These are phyloP conservation scores for Arbutus unedo DNA, from an alignment of 148 eudicot genomes.

Conservation along the genomic window DNA sequence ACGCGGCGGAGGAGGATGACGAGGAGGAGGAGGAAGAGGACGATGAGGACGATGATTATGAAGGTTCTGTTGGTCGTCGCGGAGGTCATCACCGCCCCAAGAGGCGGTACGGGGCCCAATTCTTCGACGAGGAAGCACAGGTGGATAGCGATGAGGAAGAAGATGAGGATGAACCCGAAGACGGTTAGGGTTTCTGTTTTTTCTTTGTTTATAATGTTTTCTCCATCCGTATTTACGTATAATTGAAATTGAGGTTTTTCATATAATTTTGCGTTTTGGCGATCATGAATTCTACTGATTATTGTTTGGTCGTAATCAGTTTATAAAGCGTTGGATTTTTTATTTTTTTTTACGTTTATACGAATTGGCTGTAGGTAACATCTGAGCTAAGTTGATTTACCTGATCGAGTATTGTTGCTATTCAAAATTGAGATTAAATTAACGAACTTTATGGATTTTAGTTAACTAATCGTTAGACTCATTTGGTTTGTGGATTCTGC, in stretches of 20 bases:
- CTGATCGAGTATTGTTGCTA: background rate
- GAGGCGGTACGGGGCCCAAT: constrained; percentile 29
- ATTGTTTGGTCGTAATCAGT: background rate
- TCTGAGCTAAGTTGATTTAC: background rate
- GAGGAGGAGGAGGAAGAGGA: constrained; percentile 61
- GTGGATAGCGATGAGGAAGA: constrained; percentile 49
- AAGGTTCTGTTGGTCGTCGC: constrained; percentile 23
- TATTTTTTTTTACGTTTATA: background rate
- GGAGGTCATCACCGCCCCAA: constrained; percentile 17
- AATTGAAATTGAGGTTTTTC: background rate
- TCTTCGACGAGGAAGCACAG: constrained; percentile 41
- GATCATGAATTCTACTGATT: background rate
- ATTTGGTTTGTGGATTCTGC: background rate
- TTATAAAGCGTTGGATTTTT: background rate
- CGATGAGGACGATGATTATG: constrained; percentile 34
- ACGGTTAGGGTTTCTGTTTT: constrained; percentile 49
- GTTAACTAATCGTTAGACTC: background rate
- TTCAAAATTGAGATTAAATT: background rate
- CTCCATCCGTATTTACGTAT: background rate
- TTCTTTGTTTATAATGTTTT: background rate
- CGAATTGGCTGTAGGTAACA: background rate
- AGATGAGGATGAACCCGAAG: constrained; percentile 83
- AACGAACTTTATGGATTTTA: background rate
- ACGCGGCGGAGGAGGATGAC: constrained; percentile 71
- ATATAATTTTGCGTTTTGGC: background rate